phyloP scores from a whole-genome alignment of 2,329 filamentous ascomycete genomes.

The Monilinia fructicola region DNA sequence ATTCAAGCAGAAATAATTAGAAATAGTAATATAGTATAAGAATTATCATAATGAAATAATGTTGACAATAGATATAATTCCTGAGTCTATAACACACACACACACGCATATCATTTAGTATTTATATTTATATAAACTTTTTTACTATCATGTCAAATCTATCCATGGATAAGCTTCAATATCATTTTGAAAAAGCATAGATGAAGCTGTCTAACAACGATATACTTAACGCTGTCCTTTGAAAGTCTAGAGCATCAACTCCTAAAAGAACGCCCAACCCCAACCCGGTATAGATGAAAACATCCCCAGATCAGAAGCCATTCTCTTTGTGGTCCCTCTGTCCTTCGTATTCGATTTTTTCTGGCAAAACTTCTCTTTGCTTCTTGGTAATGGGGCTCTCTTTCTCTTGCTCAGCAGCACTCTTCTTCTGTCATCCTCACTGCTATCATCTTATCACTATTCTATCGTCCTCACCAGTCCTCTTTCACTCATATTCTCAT shows the following conservation, averaged over 20 bases:
- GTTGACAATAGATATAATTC: too few relatives aligned
- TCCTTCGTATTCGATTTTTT: constrained; percentile 76
- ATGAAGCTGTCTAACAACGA: constrained; percentile 4
- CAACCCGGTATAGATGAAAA: constrained; percentile 24
- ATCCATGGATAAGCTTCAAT: too few relatives aligned
- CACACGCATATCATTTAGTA: too few relatives aligned
- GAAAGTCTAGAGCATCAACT: background rate
- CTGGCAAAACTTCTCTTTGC: constrained; percentile 50
- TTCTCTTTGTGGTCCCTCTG: constrained; percentile 44
- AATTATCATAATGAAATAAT: background rate
- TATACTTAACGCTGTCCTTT: constrained; percentile 17
- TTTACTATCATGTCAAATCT: too few relatives aligned
- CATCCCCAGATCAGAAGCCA: constrained; percentile 25
- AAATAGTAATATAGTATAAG: background rate
- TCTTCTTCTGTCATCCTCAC: constrained; percentile 54
- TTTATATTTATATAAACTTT: too few relatives aligned
- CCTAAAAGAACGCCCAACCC: constrained; percentile 26
- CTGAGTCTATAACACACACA: too few relatives aligned
- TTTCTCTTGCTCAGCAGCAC: constrained; percentile 55
- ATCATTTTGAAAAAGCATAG: too few relatives aligned
- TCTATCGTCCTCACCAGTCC: constrained; percentile 53
- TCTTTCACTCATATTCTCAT: too few relatives aligned
- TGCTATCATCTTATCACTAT: constrained; percentile 54
- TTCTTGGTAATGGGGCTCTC: constrained; percentile 38
- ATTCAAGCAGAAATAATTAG: too few relatives aligned